phyloP scores from a whole-genome alignment of 345 rosid genomes.

The Capsella bursapastoris region DNA sequence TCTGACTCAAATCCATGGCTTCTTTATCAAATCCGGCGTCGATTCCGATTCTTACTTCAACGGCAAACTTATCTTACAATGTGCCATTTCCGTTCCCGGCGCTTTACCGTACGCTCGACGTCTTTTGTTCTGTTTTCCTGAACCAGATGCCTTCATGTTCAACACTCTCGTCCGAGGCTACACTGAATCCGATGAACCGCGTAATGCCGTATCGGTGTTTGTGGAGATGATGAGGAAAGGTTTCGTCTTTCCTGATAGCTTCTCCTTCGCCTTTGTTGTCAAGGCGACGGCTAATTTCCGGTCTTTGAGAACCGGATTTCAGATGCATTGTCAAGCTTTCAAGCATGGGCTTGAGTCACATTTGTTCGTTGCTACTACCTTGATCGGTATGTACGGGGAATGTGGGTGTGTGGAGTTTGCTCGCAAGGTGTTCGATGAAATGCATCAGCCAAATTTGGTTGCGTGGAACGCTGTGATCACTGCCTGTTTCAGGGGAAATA shows the following conservation, averaged over 20 bases:
- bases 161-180: slow-evolving; percentile 72
- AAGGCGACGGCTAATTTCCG: slow-evolving; percentile 64
- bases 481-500: slow-evolving; percentile 49
- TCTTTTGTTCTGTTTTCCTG: slow-evolving; percentile 52
- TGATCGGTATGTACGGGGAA: slow-evolving; percentile 67
- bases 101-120: slow-evolving; percentile 56
- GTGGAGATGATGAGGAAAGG: slow-evolving; percentile 52
- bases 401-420: slow-evolving; percentile 52
- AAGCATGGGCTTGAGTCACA: slow-evolving; percentile 53
- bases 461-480: slow-evolving; percentile 64
- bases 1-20: slow-evolving; percentile 60
- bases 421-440: slow-evolving; percentile 60
- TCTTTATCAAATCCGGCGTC: slow-evolving; percentile 52
- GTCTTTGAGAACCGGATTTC: slow-evolving; percentile 55
- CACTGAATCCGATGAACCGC: slow-evolving; percentile 55
- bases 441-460: slow-evolving; percentile 55
- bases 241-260: slow-evolving; percentile 61
- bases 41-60: slow-evolving; percentile 51
- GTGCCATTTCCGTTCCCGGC: slow-evolving; percentile 48
- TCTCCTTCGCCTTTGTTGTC: slow-evolving; percentile 65
- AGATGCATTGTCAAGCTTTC: slow-evolving; percentile 61
- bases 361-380: slow-evolving; percentile 61
- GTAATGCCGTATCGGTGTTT: slow-evolving; percentile 49
- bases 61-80: slow-evolving; percentile 68
- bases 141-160: slow-evolving; percentile 76